Base-by-base conservation (phyloP, 2,329 filamentous ascomycete species). In the Cercospora beticola region DNA sequence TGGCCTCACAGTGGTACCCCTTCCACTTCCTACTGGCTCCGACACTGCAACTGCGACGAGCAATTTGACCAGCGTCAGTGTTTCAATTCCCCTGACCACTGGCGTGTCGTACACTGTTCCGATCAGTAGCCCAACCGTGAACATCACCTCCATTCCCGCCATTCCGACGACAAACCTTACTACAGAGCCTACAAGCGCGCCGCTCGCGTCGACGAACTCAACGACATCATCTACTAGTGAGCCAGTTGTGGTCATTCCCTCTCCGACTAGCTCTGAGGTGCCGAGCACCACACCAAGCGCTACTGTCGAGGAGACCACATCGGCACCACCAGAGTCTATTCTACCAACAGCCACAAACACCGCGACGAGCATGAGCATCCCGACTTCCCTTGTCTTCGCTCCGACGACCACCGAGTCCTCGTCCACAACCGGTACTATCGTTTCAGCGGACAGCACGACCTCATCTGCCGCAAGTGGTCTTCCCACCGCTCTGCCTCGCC, bases 401-500 rank as follows among this genome's bases (percentile, higher is more conserved):
- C 80, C 85, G 5, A 82, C 83, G 1, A 79, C 81, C 10, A 74
- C 72, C 7, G 70, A 64, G 16, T 58, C 66, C 30, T 61, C 62
- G 7, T 56, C 21, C 26, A 68, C 70, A 4, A 43, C 43, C 12
- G 71, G 67, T 23, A 73, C 70, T 36, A 57, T 60, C 7, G 66
- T 73, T 72, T 79, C 31, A 82, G 82, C 67, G 73, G 82, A 62
- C 74, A 79, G 74, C 10, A 82, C 82, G 0, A 81, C 84, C 2
- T 82, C 81, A 5, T 76, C 83, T 6, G 78, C 79, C 5, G 73
- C 78, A 0, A 85, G 84, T 18, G 84, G 85, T 23, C 82, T 93
- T 64, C 90, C 92, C 0, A 86, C 88, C 0, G 83, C 84, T 40
- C 84, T 96, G 68, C 93, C 93, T 21, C 88, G 88, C 75, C 86